phyloP scores from a whole-genome alignment of 2,329 filamentous ascomycete species.

The Beauveria bassiana region DNA sequence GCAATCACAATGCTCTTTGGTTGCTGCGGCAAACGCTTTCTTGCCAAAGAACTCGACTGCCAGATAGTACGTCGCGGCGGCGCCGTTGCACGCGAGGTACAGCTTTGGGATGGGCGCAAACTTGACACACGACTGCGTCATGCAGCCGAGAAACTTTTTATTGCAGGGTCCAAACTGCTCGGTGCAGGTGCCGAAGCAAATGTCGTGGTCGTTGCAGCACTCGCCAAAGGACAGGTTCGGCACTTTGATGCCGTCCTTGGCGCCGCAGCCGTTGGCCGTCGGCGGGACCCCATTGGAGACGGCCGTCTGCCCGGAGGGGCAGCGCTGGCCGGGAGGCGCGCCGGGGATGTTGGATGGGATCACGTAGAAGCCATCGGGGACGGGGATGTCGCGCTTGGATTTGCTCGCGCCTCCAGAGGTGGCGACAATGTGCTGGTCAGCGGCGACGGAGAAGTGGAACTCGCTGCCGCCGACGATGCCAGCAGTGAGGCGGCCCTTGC shows the following conservation, averaged over 20 bases:
- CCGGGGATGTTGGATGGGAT: background rate
- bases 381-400: conserved; percentile 3
- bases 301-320: background rate
- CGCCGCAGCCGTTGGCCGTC: conserved; percentile 7
- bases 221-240: conserved; percentile 5
- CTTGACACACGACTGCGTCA: background rate
- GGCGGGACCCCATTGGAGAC: background rate
- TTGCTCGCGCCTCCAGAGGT: background rate
- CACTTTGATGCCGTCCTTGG: conserved; percentile 7
- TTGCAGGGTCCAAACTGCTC: conserved; percentile 8
- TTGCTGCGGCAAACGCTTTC: background rate
- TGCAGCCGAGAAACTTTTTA: conserved; percentile 1
- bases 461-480: background rate
- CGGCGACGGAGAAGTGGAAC: conserved; percentile 3
- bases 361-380: conserved; percentile 4
- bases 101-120: background rate
- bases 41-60: background rate
- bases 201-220: conserved; percentile 9
- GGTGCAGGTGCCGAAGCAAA: conserved; percentile 6
- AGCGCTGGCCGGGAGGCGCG: conserved; percentile 4
- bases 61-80: background rate
- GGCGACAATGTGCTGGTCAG: background rate
- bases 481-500: conserved; percentile 1
- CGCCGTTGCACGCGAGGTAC: conserved; percentile 2
- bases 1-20: conserved; percentile 6